Evolutionary conservation across 495 filamentous ascomycete species (phyloP), one percentile per base, ranked within the genome.

Genomic region (Podospora didyma): DNA sequence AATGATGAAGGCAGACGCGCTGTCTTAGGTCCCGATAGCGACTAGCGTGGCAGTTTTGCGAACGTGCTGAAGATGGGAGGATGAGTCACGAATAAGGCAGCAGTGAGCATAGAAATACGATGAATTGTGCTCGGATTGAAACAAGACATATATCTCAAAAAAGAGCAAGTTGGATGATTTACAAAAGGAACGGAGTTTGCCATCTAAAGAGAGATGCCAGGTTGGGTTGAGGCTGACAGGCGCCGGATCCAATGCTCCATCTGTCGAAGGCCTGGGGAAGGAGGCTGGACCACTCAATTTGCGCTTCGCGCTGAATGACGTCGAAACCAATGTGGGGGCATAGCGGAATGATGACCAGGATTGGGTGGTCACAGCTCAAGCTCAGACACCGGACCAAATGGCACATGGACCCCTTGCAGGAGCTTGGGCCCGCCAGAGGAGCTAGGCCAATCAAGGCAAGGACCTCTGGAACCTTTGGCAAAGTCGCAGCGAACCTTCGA

Each of bases 1-100:
- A 42, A 42, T n/a, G 12, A 14, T 17, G 49, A 48, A 59, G 56
- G 56, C 56, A 58, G 56, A 58, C 44, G 44, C 50, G 56, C 44
- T 21, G 42, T 49, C 20, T 35, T 28, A 47, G 49, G 28, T 52
- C 23, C 26, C 26, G 26, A 42, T 42, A 42, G n/a, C 12, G 39
- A 14, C 39, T 42, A 17, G 39, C 12, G 26, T 4, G 9, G 26
- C 26, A 31, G 26, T 31, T 31, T 31, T 31, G 3, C 20, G 46
- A 48, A 48, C 19, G 28, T 24, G 45, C 26, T 4, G 9, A 9
- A 31, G 26, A 31, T 31, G 22, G 22, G 41, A 31, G 41, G 17
- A 23, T 54, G 52, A 54, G 35, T 54, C 52, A 54, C 52, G 22
- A 48, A 48, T 19, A 23, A 19, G 23, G 46, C 46, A 48, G n/a